Base-by-base conservation (phyloP, 129 eudicot species). In the Centaurea solstitialis region DNA sequence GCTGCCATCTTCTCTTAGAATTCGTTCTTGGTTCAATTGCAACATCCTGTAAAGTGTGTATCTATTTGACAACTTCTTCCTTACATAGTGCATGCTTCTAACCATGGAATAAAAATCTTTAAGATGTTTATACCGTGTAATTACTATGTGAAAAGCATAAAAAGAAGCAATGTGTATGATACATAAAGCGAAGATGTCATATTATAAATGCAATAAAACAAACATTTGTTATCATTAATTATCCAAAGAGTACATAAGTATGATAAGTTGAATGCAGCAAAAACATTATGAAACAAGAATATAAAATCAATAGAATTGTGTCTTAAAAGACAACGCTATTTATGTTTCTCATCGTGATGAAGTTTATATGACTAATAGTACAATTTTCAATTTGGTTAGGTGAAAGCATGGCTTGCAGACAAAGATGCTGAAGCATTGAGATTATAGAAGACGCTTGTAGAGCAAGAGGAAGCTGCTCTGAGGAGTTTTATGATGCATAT, bases 11-110 rank as follows among this genome's bases (percentile, higher is more conserved):
- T 76, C 89, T 85, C 67, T 80, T 83, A 37, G 91, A 76, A 77
- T 85, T 83, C 15, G 82, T 77, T 65, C 70, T 84, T 0, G 88
- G 92, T 82, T 87, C 92, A 62, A 86, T 78, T 23, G 96, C 90
- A 53, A 88, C 96, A 26, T 90, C 91, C 20, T 92, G 87, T 61
- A 94, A 85, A 67, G 89, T 83, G 8, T 72, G 92, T 73, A 94
- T 26, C 98, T 97, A 94, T 68, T 79, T 84, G 65, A 93, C 96
- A 47, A 97, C 93, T 81, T 94, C 98, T 78, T 92, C 2, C 96
- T 0, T 87, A 83, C 91, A n/a, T n/a, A n/a, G n/a, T 90, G 67
- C 82, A 83, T 76, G 2, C 98, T 66, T 97, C 98, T 50, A 94
- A 83, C 98, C 92, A 24, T n/a, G 43, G 64, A 43, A 78, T 72